Evolutionary conservation across 495 filamentous ascomycete species (phyloP), one percentile per base, ranked within the genome.

Genomic region (Evernia prunastri): DNA sequence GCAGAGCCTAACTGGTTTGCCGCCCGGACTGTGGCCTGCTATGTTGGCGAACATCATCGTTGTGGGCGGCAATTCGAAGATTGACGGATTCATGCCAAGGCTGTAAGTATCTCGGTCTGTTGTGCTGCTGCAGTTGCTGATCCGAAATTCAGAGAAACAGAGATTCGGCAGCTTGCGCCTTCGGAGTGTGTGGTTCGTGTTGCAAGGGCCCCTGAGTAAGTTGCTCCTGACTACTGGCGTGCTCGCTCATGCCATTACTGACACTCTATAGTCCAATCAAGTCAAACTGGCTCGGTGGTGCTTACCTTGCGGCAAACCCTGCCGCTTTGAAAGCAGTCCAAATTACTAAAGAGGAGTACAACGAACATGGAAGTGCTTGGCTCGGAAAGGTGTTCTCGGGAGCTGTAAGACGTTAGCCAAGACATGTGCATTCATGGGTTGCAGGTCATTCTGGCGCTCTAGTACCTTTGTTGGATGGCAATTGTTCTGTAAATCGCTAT

Each of bases 41-140:
- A 84, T 96, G 67, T 75, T 97, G 53, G 87, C 90, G 12, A 97
- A 99, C 68, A 86, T 97, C 37, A 72, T 97, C 18, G 86, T 96
- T 11, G 89, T 96, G 4, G 95, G 94, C 1, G 95, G 94, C 10
- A 97, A 92, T 74, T 77, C 86, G 1, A 77, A 86, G 47, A 83
- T 96, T 27, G 81, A 86, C 8, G 92, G 92, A 0, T 96, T 97
- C 67, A 83, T 92, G 72, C 83, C 90, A 68, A 81, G 95, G 68
- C 72, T 99, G 75, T 87, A 77, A 60, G 79, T 49, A 33, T 59
- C 11, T 33, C 37, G 0, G 3, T 47, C 8, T 47, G 1, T 18
- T 1, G n/a, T 8, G 7, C 29, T 8, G 33, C 25, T 25, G 7
- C 18, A 0, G 8, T 60, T 53, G 59, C 43, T 68, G 25, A 63